Evolutionary conservation across 805 yeast species (phyloP).

Genomic region (Millerago galiae): DNA sequence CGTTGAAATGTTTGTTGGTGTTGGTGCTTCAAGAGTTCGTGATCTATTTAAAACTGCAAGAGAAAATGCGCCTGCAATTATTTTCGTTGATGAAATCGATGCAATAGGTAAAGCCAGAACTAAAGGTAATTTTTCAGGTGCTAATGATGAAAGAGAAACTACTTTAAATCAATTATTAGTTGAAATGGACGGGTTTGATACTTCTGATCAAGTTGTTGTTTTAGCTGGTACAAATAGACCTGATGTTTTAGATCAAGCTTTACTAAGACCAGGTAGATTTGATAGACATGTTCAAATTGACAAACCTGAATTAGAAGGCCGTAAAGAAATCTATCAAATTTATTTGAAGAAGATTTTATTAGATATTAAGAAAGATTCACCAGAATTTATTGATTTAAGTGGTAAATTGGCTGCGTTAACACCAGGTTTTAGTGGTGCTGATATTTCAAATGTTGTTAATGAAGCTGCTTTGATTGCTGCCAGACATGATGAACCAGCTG

Average conservation of each 20-base stretch:
- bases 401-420: constrained; percentile 93
- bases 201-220: constrained; percentile 90
- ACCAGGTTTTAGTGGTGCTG: constrained; percentile 98
- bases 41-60: constrained; percentile 90
- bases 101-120: constrained; percentile 95
- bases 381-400: constrained; percentile 40
- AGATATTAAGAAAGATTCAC: constrained; percentile 35
- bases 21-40: constrained; percentile 97
- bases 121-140: constrained; percentile 67
- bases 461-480: constrained; percentile 98
- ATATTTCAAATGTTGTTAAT: constrained; percentile 93
- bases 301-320: constrained; percentile 90
- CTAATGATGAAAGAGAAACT: constrained; percentile 95
- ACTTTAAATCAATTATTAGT: constrained; percentile 93
- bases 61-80: constrained; percentile 88
- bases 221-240: constrained; percentile 97
- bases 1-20: constrained; percentile 99
- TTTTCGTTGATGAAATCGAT: constrained; percentile 98
- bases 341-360: constrained; percentile 72
- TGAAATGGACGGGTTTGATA: constrained; percentile 97
- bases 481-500: constrained; percentile 63
- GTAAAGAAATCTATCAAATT: constrained; percentile 87
- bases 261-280: constrained; percentile 95
- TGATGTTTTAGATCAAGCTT: constrained; percentile 87
- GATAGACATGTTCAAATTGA: constrained; percentile 91